Evolutionary conservation across 2,329 filamentous ascomycete genomes (phyloP).

Genomic region (Monilinia fructicola): DNA sequence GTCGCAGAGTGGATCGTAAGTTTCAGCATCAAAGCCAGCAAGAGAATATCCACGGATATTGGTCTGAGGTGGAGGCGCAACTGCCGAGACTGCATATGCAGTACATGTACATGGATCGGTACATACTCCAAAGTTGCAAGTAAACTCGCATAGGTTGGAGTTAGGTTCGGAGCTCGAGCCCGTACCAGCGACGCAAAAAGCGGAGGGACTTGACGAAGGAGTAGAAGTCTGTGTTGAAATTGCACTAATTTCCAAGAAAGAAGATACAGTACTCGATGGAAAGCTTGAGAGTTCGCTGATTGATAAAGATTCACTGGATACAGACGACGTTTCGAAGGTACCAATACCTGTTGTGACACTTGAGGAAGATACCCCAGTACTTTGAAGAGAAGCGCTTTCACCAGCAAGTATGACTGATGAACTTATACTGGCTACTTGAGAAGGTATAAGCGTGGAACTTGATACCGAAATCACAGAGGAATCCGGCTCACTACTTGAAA

Average conservation of each 20-base stretch:
- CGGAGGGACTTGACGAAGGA: neutral
- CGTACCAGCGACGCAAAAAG: slow-evolving; percentile 2
- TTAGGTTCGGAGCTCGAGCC: slow-evolving; percentile 1
- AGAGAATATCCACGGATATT: slow-evolving; percentile 8
- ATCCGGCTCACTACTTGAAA: neutral
- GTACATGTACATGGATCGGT: slow-evolving; percentile 12
- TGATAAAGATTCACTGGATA: neutral
- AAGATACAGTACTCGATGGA: neutral
- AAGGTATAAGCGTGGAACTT: too few relatives aligned
- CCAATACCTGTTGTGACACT: neutral
- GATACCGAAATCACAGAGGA: neutral
- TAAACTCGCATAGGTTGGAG: slow-evolving; percentile 5
- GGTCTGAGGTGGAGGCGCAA: slow-evolving; percentile 4
- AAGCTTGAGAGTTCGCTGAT: neutral
- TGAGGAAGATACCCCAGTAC: neutral
- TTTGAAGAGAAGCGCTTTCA: slow-evolving; percentile 1
- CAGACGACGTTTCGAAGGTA: neutral
- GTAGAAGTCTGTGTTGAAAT: neutral
- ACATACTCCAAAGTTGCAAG: slow-evolving; percentile 17
- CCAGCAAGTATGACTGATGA: neutral
- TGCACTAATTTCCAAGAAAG: neutral
- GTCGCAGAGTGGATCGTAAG: slow-evolving; percentile 9
- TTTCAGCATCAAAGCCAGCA: neutral
- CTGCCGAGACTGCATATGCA: slow-evolving; percentile 5
- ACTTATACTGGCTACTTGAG: neutral